phyloP scores from a whole-genome alignment of 2,329 filamentous ascomycete species.

The Ilyonectria sp. region DNA sequence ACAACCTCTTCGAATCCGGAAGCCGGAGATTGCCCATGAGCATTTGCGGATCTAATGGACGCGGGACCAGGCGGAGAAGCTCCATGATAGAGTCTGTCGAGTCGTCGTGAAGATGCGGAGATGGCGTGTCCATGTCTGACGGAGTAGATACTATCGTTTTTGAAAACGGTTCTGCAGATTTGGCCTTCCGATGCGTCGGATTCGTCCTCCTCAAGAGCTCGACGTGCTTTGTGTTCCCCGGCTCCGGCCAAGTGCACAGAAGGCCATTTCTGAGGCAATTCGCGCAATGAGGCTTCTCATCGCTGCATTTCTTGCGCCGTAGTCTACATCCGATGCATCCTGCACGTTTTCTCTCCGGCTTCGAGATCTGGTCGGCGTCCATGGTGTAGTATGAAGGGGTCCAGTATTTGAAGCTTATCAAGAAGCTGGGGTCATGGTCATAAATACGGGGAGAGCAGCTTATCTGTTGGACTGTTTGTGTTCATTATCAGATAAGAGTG shows the following conservation, averaged over 20 bases:
- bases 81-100: not conserved
- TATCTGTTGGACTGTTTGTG: not conserved
- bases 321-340: constrained; percentile 19
- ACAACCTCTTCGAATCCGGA: constrained; percentile 1
- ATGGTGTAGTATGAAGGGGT: not conserved
- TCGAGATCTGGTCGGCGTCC: not conserved
- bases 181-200: not conserved
- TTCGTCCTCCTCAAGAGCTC: constrained; percentile 19
- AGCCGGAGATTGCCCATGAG: not conserved
- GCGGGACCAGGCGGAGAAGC: not conserved
- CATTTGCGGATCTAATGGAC: constrained; percentile 6
- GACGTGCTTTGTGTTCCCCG: constrained; percentile 9
- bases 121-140: not conserved
- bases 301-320: constrained; percentile 19
- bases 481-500: not conserved
- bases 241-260: constrained; percentile 21
- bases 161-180: not conserved
- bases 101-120: not conserved
- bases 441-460: not conserved
- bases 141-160: not conserved
- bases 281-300: constrained; percentile 13
- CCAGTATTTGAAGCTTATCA: not conserved
- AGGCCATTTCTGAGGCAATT: constrained; percentile 19
- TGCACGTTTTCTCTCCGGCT: not conserved
- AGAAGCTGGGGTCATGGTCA: not conserved